Evolutionary conservation across 2,329 filamentous ascomycete genomes (phyloP).

Genomic region (Claviceps purpurea): DNA sequence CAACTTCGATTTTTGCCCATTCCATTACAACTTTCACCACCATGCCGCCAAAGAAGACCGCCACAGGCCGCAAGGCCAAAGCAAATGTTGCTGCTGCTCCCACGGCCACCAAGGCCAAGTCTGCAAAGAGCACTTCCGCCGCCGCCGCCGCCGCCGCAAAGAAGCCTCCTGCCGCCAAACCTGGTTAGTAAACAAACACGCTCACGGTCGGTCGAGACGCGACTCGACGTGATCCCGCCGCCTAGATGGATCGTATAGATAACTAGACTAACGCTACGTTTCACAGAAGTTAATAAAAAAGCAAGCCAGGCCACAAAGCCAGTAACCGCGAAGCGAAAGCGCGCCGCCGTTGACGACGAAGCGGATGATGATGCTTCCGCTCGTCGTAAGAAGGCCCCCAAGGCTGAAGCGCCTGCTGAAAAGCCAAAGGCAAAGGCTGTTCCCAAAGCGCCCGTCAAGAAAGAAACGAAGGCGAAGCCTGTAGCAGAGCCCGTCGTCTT

Average conservation of each 20-base stretch:
- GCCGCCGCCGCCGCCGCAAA: background rate
- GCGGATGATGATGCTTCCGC: background rate
- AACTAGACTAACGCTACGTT: background rate
- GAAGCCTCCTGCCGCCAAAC: conserved; percentile 2
- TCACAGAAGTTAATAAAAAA: conserved; percentile 1
- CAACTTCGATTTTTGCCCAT: background rate
- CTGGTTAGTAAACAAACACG: conserved; percentile 4
- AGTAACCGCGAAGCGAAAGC: conserved; percentile 5
- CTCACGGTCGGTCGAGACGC: background rate
- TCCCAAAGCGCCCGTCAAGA: conserved; percentile 1
- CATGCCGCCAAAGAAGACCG: conserved; percentile 6
- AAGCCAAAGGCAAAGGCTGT: conserved; percentile 2
- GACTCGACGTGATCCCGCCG: background rate
- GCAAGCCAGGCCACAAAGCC: background rate
- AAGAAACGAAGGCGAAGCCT: conserved; percentile 10
- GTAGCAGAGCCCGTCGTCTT: conserved; percentile 19
- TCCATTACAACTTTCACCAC: background rate
- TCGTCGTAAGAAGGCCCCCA: conserved; percentile 5
- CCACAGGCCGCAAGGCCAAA: conserved; percentile 2
- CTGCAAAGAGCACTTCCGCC: background rate
- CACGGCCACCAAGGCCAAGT: conserved; percentile 2
- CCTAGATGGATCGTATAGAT: background rate
- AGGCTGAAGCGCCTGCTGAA: conserved; percentile 1
- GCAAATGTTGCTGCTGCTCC: background rate
- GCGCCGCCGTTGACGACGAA: conserved; percentile 3